Conservation (phyloP, 305 asterid species). For the Fraxinus platypoda region DNA sequence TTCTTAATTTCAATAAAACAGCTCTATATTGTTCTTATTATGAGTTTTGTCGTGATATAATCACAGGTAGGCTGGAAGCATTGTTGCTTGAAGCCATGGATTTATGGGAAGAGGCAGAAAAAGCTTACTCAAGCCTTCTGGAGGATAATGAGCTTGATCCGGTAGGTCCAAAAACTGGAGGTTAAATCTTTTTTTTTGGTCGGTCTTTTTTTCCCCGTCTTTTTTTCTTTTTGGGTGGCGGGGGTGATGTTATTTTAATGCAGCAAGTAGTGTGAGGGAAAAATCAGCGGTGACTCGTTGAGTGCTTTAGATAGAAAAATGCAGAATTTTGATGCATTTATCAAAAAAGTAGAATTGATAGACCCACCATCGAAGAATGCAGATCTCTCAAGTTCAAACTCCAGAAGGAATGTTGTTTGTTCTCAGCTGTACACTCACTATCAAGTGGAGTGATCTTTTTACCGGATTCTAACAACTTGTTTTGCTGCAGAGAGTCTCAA, state of each 20-base stretch:
- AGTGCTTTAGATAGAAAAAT: background rate
- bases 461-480: background rate
- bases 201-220: background rate
- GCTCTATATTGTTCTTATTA: background rate
- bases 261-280: background rate
- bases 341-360: background rate
- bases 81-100: constrained; percentile 96
- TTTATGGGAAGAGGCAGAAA: constrained; percentile 83
- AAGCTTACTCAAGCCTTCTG: constrained; percentile 77
- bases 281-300: background rate
- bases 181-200: background rate
- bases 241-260: background rate
- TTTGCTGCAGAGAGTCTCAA: background rate
- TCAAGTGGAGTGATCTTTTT: background rate
- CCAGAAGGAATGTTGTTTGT: background rate
- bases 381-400: background rate
- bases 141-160: constrained; percentile 88
- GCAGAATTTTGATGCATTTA: background rate
- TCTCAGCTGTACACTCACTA: background rate
- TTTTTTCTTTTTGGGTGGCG: background rate
- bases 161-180: constrained; percentile 40
- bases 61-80: constrained; percentile 89
- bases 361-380: background rate
- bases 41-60: constrained; percentile 1
- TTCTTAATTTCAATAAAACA: background rate